phyloP scores from a whole-genome alignment of 768 basidiomycete species.

The Tylopilus balloui region DNA sequence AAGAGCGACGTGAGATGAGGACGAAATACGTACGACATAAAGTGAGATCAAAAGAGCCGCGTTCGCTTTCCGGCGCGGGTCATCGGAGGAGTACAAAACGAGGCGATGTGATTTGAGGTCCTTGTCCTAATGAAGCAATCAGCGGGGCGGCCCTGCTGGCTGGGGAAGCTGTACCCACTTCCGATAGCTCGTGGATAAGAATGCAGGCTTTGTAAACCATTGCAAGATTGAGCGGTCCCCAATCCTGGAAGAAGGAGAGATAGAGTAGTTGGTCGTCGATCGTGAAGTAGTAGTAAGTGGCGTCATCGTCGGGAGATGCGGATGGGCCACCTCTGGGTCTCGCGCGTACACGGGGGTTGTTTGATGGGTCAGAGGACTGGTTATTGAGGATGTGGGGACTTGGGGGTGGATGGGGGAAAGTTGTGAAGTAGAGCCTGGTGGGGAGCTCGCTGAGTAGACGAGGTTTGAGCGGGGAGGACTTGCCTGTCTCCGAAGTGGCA shows the following conservation, averaged over 20 bases:
- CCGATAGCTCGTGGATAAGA: constrained; percentile 82
- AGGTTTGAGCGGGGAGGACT: constrained; percentile 16
- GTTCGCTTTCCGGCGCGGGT: constrained; percentile 86
- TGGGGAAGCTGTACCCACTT: constrained; percentile 44
- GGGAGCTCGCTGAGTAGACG: constrained; percentile 3
- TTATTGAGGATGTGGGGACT: constrained; percentile 61
- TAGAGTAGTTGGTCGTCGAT: constrained; percentile 91
- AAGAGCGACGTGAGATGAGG: constrained; percentile 11
- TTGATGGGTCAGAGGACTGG: constrained; percentile 45
- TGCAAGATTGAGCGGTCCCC: constrained; percentile 88
- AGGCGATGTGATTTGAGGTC: constrained; percentile 69
- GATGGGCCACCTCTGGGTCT: constrained; percentile 56
- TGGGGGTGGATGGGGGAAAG: constrained; percentile 77
- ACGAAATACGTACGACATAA: constrained; percentile 65
- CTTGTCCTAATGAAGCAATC: constrained; percentile 53
- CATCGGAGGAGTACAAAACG: constrained; percentile 83
- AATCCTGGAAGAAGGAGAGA: constrained; percentile 92
- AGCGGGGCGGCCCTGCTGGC: constrained; percentile 22
- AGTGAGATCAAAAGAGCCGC: constrained; percentile 92
- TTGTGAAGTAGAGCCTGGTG: constrained; percentile 79
- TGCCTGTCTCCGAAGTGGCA: constrained; percentile 79
- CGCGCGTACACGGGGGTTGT: constrained; percentile 59
- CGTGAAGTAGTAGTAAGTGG: constrained; percentile 85
- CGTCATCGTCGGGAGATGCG: constrained; percentile 66
- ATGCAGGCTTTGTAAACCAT: constrained; percentile 94